Evolutionary conservation across 1,139 yeast genomes (phyloP), one percentile per base, ranked within the genome.

Genomic region (Kurtzmaniella quercitrusa): DNA sequence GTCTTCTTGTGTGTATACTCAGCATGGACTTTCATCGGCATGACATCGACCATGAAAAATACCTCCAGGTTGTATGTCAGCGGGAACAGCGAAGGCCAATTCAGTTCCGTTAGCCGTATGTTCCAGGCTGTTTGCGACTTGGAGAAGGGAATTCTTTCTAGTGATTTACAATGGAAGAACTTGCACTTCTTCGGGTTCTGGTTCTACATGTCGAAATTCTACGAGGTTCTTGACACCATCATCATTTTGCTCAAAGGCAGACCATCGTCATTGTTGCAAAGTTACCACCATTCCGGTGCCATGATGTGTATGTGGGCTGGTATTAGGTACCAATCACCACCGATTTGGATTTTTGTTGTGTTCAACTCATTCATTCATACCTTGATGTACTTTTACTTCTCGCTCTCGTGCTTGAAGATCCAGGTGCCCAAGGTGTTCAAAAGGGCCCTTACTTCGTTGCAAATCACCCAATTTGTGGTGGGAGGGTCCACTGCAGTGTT

Each of bases 281-380:
- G 87, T 48, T 84, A 84, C 62, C 91, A 84, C 59, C 93, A 85
- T 59, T 79, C 91, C 2, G 93, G 91, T 34, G 93, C 93, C 41
- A 84, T 84, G 84, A 69, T 84, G 66, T 82, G 88, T 52, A 84
- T 84, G 91, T 84, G 90, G 90, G 79, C 86, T 2, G 93, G 91
- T 3, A 77, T 82, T 46, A 68, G 91, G 46, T 85, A 68, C 60
- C 78, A 79, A 46, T 77, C 88, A 11, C 88, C 90, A 10, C 91
- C 91, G 36, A 83, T 84, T 57, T 84, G 91, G 93, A 81, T 84
- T 52, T 84, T 84, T 62, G 90, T 84, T 43, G 88, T 82, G 23
- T 85, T 84, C 76, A 85, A 84, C 68, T 82, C 89, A 12, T 79
- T 84, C 58, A 82, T 85, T 58, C 91, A 85, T 66, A 72, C 87